Evolutionary conservation across 2,329 filamentous ascomycete species (phyloP).

Genomic region (Karstenula rhodostoma): DNA sequence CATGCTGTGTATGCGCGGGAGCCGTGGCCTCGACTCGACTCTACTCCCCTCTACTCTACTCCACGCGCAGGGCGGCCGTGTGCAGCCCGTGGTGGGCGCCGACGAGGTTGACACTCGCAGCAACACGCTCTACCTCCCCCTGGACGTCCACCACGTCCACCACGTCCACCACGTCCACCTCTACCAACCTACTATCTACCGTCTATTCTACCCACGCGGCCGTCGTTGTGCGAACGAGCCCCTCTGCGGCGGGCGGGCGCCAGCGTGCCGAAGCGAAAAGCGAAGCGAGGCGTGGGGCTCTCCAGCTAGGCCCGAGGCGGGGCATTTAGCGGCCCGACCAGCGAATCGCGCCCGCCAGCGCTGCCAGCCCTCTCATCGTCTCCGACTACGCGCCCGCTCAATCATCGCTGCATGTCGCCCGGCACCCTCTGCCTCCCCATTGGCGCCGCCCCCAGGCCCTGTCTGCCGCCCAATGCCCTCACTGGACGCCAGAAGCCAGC

Average conservation of each 20-base stretch:
- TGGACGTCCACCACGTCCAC: no score
- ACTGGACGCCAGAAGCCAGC: constrained; percentile 37
- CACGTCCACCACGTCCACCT: no score
- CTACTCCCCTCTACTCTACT: no score
- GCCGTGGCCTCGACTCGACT: no score
- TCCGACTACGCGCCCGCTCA: constrained; percentile 45
- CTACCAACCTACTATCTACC: constrained; percentile 25
- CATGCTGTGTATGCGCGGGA: no score
- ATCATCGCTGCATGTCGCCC: constrained; percentile 37
- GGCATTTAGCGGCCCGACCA: constrained; percentile 44
- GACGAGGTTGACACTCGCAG: no score
- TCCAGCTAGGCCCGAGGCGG: constrained; percentile 22
- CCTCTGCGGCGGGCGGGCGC: no score
- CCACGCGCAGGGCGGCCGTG: no score
- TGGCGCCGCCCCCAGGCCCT: constrained; percentile 34
- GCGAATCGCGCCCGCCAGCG: constrained; percentile 36
- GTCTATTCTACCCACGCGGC: constrained; percentile 11
- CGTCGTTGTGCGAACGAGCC: constrained; percentile 3
- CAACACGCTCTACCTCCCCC: no score
- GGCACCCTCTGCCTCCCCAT: constrained; percentile 37
- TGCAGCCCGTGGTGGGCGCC: no score
- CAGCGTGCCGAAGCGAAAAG: constrained; percentile 35
- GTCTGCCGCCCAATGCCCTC: constrained; percentile 34
- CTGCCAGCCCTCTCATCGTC: constrained; percentile 36
- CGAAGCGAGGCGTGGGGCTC: background rate